Percentiles rank a stretch among this genome's conserved stretches.
Evolutionary conservation across 2,329 filamentous ascomycete species (phyloP).

Genomic region (Neopestalotiopsis rosae): DNA sequence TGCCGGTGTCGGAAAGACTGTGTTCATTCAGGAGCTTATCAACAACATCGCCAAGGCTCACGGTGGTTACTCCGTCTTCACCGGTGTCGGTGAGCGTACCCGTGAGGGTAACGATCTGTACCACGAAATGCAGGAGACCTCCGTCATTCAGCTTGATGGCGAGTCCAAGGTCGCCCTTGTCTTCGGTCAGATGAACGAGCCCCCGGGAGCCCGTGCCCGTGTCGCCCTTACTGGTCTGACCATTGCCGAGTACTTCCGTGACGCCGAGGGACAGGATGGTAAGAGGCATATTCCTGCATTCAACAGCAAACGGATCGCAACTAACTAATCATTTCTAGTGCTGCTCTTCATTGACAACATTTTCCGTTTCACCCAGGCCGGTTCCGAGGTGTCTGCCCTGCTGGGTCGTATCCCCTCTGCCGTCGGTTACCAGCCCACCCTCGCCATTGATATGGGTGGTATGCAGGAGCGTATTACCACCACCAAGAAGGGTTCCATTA

Average conservation of each 20-base stretch:
- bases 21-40: slow-evolving; percentile 99
- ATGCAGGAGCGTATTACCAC: slow-evolving; percentile 99
- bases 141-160: slow-evolving; percentile 98
- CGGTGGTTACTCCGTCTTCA: slow-evolving; percentile 99
- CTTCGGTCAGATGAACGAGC: slow-evolving; percentile 99
- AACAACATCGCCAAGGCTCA: slow-evolving; percentile 99
- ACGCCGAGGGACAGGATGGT: slow-evolving; percentile 84
- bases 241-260: slow-evolving; percentile 83
- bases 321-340: slow-evolving; percentile 56
- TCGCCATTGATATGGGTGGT: slow-evolving; percentile 97
- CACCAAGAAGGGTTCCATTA: slow-evolving; percentile 99
- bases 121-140: slow-evolving; percentile 99
- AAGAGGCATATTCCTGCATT: slow-evolving; percentile 36
- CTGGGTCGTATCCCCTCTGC: slow-evolving; percentile 99
- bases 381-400: slow-evolving; percentile 99
- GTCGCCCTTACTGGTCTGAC: slow-evolving; percentile 92
- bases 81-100: slow-evolving; percentile 99
- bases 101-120: slow-evolving; percentile 99
- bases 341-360: slow-evolving; percentile 99
- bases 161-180: slow-evolving; percentile 99
- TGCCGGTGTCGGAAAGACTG: slow-evolving; percentile 99
- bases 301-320: background rate
- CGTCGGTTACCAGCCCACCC: slow-evolving; percentile 99
- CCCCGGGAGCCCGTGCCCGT: slow-evolving; percentile 98
- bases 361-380: slow-evolving; percentile 99